Conservation (phyloP, 169 alveolate species). For the Sarcocystis neurona region DNA sequence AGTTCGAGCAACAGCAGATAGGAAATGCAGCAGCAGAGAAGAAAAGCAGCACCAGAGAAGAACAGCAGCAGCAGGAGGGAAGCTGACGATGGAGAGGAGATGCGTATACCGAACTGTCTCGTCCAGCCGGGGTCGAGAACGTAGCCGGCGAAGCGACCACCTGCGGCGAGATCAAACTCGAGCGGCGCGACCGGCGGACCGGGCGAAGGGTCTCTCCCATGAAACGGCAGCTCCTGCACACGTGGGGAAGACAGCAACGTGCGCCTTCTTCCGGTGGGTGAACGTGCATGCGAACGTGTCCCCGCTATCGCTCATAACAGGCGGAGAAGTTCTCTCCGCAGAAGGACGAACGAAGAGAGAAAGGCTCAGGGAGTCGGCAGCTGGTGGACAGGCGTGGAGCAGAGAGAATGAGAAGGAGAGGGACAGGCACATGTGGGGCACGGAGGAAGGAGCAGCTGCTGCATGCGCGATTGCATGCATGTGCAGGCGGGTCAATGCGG, state of each 20-base stretch:
- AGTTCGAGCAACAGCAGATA: too few species aligned
- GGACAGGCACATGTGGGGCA: too few species aligned
- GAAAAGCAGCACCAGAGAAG: too few species aligned
- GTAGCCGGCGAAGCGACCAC: conserved; percentile 35
- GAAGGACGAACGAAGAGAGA: not conserved
- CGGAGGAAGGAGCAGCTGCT: too few species aligned
- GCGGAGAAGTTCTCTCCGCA: not conserved
- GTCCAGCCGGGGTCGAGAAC: conserved; percentile 48
- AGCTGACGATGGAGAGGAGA: not conserved
- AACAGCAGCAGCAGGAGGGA: not conserved
- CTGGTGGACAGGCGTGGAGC: too few species aligned
- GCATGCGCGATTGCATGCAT: too few species aligned
- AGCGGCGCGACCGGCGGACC: conserved; percentile 40
- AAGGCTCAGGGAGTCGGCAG: not conserved
- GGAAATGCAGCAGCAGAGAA: too few species aligned
- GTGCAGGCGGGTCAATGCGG: too few species aligned
- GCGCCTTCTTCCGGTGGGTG: not conserved
- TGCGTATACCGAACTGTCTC: not conserved
- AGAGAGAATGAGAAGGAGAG: too few species aligned
- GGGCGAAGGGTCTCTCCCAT: conserved; percentile 39
- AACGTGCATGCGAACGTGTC: not conserved
- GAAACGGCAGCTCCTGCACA: conserved; percentile 34
- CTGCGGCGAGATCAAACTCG: conserved; percentile 39
- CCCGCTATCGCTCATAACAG: not conserved
- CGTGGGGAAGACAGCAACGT: not conserved